A percentile compares a stretch with the other conserved stretches of the same genome.
Conservation (phyloP, 2,329 filamentous ascomycete species). For the Venturia oleaginea region DNA sequence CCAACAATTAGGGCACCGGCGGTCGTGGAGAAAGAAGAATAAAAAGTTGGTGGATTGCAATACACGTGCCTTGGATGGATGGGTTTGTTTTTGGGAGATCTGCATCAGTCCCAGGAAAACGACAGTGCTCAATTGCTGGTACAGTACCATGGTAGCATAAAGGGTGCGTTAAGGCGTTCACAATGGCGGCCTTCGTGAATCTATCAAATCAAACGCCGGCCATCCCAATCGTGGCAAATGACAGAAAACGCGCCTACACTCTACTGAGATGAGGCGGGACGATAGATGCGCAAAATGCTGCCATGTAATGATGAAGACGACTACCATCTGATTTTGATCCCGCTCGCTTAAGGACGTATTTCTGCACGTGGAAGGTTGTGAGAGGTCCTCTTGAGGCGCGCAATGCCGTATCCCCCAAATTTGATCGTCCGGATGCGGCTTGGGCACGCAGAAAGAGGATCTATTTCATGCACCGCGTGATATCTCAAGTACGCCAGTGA, state of each 20-base stretch:
- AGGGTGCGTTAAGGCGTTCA: not conserved
- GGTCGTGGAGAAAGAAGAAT: constrained; percentile 52
- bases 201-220: not conserved
- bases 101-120: not conserved
- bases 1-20: constrained; percentile 51
- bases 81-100: not conserved
- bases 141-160: not conserved
- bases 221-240: constrained; percentile 8
- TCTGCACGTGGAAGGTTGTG: not conserved
- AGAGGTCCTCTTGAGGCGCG: not conserved
- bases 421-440: not conserved
- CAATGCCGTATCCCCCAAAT: not conserved
- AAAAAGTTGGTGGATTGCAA: constrained; percentile 15
- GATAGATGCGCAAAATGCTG: not conserved
- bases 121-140: not conserved
- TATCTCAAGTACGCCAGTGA: not conserved
- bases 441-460: not conserved
- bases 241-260: not conserved
- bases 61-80: not conserved
- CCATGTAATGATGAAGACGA: not conserved
- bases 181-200: not conserved
- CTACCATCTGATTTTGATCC: too few species aligned
- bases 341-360: not conserved
- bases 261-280: not conserved
- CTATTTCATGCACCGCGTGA: constrained; percentile 1